A percentile compares a stretch with the other conserved stretches of the same genome.
phyloP scores from a whole-genome alignment of 345 rosid genomes.

The Hibiscus syriacus region DNA sequence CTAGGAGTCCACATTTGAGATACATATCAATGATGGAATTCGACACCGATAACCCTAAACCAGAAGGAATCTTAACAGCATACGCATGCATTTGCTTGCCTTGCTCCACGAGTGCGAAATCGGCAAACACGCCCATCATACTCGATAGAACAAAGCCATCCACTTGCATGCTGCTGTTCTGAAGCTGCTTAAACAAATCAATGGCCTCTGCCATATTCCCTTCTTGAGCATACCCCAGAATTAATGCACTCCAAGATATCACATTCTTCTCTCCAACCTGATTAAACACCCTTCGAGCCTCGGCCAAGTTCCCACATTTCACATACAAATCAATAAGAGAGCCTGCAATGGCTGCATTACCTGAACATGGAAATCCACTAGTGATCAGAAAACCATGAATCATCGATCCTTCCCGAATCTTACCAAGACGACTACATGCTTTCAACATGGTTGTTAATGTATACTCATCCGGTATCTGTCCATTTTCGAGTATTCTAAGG shows the following conservation, averaged over 20 bases:
- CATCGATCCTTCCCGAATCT: conserved; percentile 43
- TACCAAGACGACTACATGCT: conserved; percentile 54
- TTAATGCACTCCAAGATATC: conserved; percentile 65
- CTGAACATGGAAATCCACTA: conserved; percentile 45
- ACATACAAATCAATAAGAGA: conserved; percentile 73
- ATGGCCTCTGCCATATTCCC: conserved; percentile 56
- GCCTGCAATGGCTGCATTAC: conserved; percentile 38
- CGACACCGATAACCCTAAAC: conserved; percentile 52
- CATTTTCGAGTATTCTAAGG: conserved; percentile 33
- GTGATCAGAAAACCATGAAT: conserved; percentile 56
- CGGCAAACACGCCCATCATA: conserved; percentile 73
- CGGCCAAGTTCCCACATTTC: conserved; percentile 48
- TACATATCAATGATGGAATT: conserved; percentile 85
- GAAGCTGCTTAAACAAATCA: conserved; percentile 57
- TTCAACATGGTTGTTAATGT: conserved; percentile 64
- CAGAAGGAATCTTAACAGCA: conserved; percentile 51
- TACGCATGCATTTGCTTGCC: conserved; percentile 84
- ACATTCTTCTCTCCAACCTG: conserved; percentile 46
- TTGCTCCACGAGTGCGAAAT: conserved; percentile 70
- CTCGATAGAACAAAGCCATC: conserved; percentile 71
- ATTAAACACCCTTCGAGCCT: conserved; percentile 54
- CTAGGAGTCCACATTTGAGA: conserved; percentile 68
- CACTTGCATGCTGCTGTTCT: conserved; percentile 20
- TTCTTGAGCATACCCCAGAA: conserved; percentile 81
- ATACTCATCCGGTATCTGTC: conserved; percentile 52